phyloP scores from a whole-genome alignment of 2,329 filamentous ascomycete genomes.

The Monosporascus sp. region DNA sequence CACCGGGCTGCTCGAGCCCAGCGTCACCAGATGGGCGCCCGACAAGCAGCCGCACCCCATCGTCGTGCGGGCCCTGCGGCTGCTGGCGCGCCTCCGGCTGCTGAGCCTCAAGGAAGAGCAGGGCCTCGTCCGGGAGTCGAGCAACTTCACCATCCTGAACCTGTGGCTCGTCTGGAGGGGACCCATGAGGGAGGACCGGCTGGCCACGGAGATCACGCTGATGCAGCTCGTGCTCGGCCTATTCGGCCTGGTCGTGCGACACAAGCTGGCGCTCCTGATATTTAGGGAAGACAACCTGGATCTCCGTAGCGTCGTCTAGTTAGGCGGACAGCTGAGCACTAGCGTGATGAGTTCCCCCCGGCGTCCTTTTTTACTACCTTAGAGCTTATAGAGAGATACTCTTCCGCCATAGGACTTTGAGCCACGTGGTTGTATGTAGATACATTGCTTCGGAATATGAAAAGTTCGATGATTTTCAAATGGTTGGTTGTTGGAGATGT shows the following conservation, averaged over 20 bases:
- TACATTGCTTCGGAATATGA: no score
- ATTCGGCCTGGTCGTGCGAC: slow-evolving; percentile 78
- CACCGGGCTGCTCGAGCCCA: slow-evolving; percentile 81
- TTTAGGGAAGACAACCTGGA: slow-evolving; percentile 84
- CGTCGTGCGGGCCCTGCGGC: slow-evolving; percentile 57
- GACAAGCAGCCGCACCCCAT: slow-evolving; percentile 62
- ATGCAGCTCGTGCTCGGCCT: slow-evolving; percentile 74
- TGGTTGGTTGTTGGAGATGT: no score
- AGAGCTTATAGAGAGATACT: background rate
- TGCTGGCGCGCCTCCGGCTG: slow-evolving; percentile 64
- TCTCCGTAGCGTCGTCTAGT: slow-evolving; percentile 25
- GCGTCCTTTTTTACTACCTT: background rate
- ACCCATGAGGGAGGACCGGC: slow-evolving; percentile 77
- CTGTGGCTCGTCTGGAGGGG: slow-evolving; percentile 96
- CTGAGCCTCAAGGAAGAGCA: slow-evolving; percentile 63
- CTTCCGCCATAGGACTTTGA: no score
- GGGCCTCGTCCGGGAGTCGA: slow-evolving; percentile 70
- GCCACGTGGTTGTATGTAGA: no score
- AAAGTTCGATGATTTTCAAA: no score
- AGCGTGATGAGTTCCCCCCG: no score
- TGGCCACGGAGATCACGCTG: slow-evolving; percentile 73
- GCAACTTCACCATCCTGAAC: slow-evolving; percentile 90
- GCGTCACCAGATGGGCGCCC: slow-evolving; percentile 67
- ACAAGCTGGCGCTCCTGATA: slow-evolving; percentile 78
- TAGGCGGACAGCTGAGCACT: no score